phyloP scores from a whole-genome alignment of 345 rosid genomes.

The Murraya paniculata region DNA sequence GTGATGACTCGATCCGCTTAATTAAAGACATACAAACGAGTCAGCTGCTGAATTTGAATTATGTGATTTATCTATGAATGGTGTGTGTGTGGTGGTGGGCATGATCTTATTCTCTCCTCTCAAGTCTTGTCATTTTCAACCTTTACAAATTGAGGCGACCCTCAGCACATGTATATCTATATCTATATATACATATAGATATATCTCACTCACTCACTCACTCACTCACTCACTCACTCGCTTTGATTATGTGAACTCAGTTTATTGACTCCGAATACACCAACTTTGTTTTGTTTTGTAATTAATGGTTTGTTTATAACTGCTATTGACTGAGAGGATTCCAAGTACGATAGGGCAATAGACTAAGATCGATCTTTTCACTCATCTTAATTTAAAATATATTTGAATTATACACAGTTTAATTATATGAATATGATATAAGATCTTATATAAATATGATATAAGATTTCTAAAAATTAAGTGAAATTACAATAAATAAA shows the following conservation, averaged over 20 bases:
- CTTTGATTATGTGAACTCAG: background rate
- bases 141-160: slow-evolving; percentile 39
- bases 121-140: slow-evolving; percentile 45
- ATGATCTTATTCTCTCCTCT: slow-evolving; percentile 29
- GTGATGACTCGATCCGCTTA: background rate
- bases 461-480: no score
- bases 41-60: background rate
- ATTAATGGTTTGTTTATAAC: no score
- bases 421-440: no score
- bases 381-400: no score
- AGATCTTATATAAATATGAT: no score
- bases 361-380: no score
- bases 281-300: background rate
- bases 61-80: slow-evolving; percentile 23
- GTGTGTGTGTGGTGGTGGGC: slow-evolving; percentile 54
- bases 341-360: no score
- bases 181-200: no score
- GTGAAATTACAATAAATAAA: no score
- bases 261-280: background rate
- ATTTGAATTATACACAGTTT: no score
- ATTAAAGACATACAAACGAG: background rate
- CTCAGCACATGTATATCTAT: background rate
- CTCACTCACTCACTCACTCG: background rate
- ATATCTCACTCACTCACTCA: background rate
- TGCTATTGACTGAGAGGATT: no score